Base-by-base conservation (phyloP, 495 filamentous ascomycete species). In the Melanomma pulvis-pyrius region DNA sequence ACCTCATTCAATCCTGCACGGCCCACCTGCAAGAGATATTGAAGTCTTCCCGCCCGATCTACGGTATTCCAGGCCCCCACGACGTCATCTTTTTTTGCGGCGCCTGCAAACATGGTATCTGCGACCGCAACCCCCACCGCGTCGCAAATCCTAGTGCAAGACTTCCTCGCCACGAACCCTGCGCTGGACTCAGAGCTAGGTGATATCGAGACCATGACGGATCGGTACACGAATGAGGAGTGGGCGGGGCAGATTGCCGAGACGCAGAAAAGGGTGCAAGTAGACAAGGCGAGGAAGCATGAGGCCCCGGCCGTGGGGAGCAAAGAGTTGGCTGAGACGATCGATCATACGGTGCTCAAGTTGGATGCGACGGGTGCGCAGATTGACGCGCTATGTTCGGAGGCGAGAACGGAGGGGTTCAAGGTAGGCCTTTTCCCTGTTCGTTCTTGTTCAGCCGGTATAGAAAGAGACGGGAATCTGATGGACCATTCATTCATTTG, bases 301-400 rank as follows among this genome's bases (percentile, higher is more conserved):
- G 36, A 51, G 11, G 65, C 30, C n/a, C 66, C 66, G 13, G 48
- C 22, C 6, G 36, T 44, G 15, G 61, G 53, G 34, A 63, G 57
- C 25, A 59, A 48, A n/a, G 61, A 63, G 26, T 53, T 77, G 24
- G 65, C 61, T 11, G 30, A 74, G 55, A 64, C 63, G n/a, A 86
- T 91, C 69, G 88, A 91, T 75, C 88, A 91, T 74, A 91, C 88
- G 24, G 79, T 88, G 29, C 69, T 90, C 34, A 81, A 82, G 44
- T 73, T 80, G 32, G 81, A 85, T 63, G 82, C 84, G 24, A 84
- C 79, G 17, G 66, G 69, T 25, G 68, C 70, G 5, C 82, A 88
- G 63, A 82, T 91, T 67, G 82, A 88, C 74, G 66, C 53, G n/a
- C 79, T 90, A 41, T 90, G 88, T 72, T 73, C 76, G 7, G 88